A percentile compares a stretch with the other conserved stretches of the same genome.
Conservation (phyloP, 306 rosid species). For the Albizia julibrissin region DNA sequence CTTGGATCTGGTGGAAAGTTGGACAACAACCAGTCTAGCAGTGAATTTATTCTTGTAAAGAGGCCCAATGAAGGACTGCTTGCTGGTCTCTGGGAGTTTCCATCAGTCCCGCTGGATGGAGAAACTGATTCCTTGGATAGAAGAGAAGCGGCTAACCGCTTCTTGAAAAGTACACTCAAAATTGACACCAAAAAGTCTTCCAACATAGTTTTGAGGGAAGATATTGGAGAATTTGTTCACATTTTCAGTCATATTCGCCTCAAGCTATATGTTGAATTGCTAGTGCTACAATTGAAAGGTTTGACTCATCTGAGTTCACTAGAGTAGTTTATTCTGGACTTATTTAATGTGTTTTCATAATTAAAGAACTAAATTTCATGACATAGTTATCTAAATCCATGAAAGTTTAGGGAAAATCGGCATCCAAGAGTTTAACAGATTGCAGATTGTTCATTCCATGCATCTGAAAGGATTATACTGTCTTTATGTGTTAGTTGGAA, state of each 20-base stretch:
- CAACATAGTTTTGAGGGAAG: conserved; percentile 60
- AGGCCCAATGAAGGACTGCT: conserved; percentile 91
- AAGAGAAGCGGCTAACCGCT: conserved; percentile 53
- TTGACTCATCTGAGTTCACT: background rate
- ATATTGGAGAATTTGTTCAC: conserved; percentile 84
- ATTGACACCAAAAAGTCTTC: conserved; percentile 54
- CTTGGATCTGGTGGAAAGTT: conserved; percentile 47
- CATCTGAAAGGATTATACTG: conserved; percentile 1
- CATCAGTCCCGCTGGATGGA: conserved; percentile 69
- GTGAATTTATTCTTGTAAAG: conserved; percentile 76
- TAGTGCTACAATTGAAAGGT: conserved; percentile 70
- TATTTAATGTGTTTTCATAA: conserved; percentile 2
- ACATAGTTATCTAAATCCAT: background rate
- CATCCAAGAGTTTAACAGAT: background rate
- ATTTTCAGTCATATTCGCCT: conserved; percentile 90
- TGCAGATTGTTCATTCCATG: background rate
- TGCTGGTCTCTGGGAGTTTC: conserved; percentile 98
- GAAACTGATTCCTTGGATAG: conserved; percentile 53
- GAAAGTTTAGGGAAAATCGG: conserved; percentile 4
- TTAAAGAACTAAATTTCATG: background rate
- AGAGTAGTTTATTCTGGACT: conserved; percentile 1
- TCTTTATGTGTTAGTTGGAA: background rate
- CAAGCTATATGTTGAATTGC: conserved; percentile 74
- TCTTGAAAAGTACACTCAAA: conserved; percentile 52
- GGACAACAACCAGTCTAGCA: conserved; percentile 33